Base-by-base conservation (phyloP, 2,329 filamentous ascomycete species). In the Bimuria novae-zelandiae region DNA sequence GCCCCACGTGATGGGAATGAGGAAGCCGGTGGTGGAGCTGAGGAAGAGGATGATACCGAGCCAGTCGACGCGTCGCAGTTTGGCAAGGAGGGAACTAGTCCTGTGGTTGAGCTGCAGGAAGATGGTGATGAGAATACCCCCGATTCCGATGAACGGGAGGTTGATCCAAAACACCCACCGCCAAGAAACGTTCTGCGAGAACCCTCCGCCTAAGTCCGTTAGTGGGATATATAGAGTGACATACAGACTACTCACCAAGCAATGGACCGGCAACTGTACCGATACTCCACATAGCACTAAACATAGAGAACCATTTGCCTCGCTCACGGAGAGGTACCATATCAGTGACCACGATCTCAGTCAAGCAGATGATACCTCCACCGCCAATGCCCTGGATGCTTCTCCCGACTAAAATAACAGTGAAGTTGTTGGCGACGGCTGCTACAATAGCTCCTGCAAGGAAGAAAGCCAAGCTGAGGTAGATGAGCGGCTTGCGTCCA, bases 91-190 rank as follows among this genome's bases (percentile, higher is more conserved):
- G n/a, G 75, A 75, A 40, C 74, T 76, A 0, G 79, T 77, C 7
- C 79, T 66, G 47, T 77, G 73, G 49, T 79, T 76, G 39, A 84
- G 74, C n/a, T 78, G 76, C 12, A 86, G 71, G 69, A 84, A 85
- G 21, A 84, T 37, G 0, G 78, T 70, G 14, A 83, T 72, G 57
- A 83, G 68, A 32, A 79, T 58, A 14, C 74, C 67, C 2, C 78
- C 79, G n/a, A 83, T 52, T 1, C 73, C 81, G 25, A 79, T 75
- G 61, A 86, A 80, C 2, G 84, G 83, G 1, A 86, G 70, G 58
- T 87, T 88, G 60, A 86, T 77, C 78, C 81, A 89, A 64, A 87
- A 86, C 10, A 88, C 81, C 84, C 84, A 88, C 7, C 80, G 71
- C 85, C 84, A 85, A 1, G 71, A 72, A 1, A 77, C 76, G 37